Conservation (phyloP, 352 stramenopile species). For the Globisporangium recalcitrans region DNA sequence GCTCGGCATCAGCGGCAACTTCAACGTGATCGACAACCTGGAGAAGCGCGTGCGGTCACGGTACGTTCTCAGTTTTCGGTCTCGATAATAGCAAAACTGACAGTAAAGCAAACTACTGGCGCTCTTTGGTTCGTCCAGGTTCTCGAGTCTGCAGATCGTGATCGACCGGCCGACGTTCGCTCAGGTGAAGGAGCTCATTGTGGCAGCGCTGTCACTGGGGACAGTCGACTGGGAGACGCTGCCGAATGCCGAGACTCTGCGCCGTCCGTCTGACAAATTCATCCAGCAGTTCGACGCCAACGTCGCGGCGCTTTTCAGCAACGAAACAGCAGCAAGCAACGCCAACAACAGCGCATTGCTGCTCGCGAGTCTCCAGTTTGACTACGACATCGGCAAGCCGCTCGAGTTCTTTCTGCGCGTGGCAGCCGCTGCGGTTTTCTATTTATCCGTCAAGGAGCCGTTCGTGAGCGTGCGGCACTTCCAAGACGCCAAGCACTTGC, state of each 20-base stretch:
- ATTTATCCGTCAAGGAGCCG: slow-evolving; percentile 34
- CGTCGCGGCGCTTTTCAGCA: slow-evolving; percentile 33
- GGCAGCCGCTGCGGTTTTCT: slow-evolving; percentile 38
- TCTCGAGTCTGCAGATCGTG: slow-evolving; percentile 80
- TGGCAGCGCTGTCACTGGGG: slow-evolving; percentile 32
- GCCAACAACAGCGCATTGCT: slow-evolving; percentile 20
- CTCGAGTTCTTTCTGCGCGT: slow-evolving; percentile 65
- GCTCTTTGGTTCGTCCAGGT: slow-evolving; percentile 29
- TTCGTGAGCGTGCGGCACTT: slow-evolving; percentile 45
- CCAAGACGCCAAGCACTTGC: slow-evolving; percentile 37
- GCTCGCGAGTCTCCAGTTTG: slow-evolving; percentile 51
- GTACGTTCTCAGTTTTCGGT: slow-evolving; percentile 18
- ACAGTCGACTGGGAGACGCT: slow-evolving; percentile 25
- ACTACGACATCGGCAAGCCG: slow-evolving; percentile 74
- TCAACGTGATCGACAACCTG: slow-evolving; percentile 75
- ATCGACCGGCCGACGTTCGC: slow-evolving; percentile 53
- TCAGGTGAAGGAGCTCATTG: slow-evolving; percentile 43
- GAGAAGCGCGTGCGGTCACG: slow-evolving; percentile 78
- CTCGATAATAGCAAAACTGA: too few species aligned
- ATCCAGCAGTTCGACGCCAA: slow-evolving; percentile 33
- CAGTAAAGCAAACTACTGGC: too few species aligned
- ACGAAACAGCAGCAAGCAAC: not conserved
- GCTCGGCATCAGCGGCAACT: slow-evolving; percentile 73
- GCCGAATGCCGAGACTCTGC: slow-evolving; percentile 9
- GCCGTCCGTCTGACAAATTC: slow-evolving; percentile 26